These are phyloP conservation scores for Ceratocystis ficicola DNA, from an alignment of 2,329 filamentous ascomycete species.

Conservation along the genomic window DNA sequence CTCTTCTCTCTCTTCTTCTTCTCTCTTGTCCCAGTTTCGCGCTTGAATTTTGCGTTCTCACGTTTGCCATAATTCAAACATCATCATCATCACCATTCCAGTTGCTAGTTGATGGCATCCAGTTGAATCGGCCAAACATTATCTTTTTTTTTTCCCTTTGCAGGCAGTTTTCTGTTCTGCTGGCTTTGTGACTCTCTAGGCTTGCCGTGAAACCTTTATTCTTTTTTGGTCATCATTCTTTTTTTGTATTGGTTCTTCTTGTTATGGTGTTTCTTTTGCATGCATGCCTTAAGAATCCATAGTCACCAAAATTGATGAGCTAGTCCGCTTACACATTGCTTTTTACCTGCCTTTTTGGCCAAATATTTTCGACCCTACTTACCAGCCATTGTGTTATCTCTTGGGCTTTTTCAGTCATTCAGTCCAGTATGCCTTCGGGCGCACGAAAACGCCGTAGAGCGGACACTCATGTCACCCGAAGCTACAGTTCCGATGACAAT, in stretches of 20 bases:
- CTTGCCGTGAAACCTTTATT: slow-evolving; percentile 2
- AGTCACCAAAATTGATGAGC: neutral
- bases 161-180: neutral
- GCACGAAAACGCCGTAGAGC: slow-evolving; percentile 12
- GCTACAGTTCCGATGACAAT: slow-evolving; percentile 10
- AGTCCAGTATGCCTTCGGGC: slow-evolving; percentile 1
- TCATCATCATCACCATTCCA: neutral
- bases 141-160: neutral
- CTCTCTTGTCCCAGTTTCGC: neutral
- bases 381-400: neutral
- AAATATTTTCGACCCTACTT: neutral
- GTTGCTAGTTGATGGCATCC: neutral
- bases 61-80: slow-evolving; percentile 3
- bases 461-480: slow-evolving; percentile 11
- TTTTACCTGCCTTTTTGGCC: neutral
- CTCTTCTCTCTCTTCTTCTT: slow-evolving; percentile 1
- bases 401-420: neutral
- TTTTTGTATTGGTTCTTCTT: slow-evolving; percentile 7
- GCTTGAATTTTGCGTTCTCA: neutral
- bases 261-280: slow-evolving; percentile 5
- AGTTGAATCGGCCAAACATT: neutral
- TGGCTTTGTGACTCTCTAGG: neutral
- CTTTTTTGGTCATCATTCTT: slow-evolving; percentile 4
- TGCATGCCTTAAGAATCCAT: neutral
- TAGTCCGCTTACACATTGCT: neutral